These are phyloP conservation scores for Eucalyptus caleyi DNA, from an alignment of 345 rosid genomes.

Conservation along the genomic window DNA sequence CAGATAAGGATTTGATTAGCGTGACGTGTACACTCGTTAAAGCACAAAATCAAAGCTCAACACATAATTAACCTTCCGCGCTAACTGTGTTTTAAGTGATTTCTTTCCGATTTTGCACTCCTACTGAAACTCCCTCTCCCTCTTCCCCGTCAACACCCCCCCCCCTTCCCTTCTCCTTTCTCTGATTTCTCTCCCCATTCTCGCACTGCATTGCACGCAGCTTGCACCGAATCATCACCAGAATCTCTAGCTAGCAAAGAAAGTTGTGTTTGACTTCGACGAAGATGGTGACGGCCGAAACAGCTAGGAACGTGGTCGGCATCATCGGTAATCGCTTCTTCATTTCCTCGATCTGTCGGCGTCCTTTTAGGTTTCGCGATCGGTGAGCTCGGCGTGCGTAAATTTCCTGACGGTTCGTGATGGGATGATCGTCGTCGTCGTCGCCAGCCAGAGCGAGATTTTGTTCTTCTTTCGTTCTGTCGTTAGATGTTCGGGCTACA, in stretches of 20 bases:
- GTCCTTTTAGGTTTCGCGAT: not conserved
- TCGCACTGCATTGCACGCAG: not conserved
- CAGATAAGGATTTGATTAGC: not conserved
- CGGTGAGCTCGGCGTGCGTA: not conserved
- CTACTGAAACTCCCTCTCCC: not conserved
- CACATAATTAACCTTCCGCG: not conserved
- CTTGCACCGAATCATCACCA: not conserved
- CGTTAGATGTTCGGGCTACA: not conserved
- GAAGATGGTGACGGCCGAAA: not conserved
- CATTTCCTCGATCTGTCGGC: not conserved
- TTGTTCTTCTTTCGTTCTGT: not conserved
- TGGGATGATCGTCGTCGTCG: not conserved
- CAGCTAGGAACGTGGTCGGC: not conserved
- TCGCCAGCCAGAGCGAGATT: not conserved
- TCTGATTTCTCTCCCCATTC: not conserved
- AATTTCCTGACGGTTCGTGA: not conserved
- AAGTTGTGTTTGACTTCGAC: not conserved
- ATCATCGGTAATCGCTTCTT: not conserved
- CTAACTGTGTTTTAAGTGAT: not conserved
- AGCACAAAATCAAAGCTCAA: not conserved
- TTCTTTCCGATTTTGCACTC: not conserved
- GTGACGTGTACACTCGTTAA: not conserved
- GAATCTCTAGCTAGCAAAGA: not conserved
- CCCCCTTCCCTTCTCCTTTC: not conserved
- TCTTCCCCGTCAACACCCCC: no score